These are phyloP conservation scores for Wolfiporia cocos DNA, from an alignment of 1,284 basidiomycete genomes.

Conservation along the genomic window DNA sequence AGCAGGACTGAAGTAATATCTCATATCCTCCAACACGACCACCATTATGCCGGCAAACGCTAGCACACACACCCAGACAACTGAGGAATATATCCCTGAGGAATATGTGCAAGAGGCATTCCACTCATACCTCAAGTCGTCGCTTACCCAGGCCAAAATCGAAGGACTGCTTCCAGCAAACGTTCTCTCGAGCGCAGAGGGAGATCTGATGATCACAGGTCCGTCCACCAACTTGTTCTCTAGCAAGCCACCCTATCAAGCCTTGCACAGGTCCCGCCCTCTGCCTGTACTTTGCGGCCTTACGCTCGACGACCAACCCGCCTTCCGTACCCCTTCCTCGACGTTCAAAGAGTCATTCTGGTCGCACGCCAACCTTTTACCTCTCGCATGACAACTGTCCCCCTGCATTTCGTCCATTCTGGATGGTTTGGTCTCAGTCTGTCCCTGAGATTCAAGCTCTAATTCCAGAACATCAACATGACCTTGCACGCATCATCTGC, in stretches of 20 bases:
- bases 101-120: constrained; percentile 67
- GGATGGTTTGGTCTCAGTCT: constrained; percentile 61
- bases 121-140: constrained; percentile 73
- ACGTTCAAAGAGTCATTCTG: constrained; percentile 21
- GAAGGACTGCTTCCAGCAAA: constrained; percentile 68
- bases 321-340: constrained; percentile 56
- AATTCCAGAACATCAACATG: constrained; percentile 60
- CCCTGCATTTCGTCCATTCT: constrained; percentile 54
- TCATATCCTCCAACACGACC: no score
- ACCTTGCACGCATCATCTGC: constrained; percentile 76
- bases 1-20: no score
- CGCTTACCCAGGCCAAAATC: constrained; percentile 66
- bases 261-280: constrained; percentile 48
- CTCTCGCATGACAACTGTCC: constrained; percentile 55
- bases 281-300: constrained; percentile 63
- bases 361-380: constrained; percentile 35
- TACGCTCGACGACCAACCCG: constrained; percentile 54
- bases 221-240: constrained; percentile 19
- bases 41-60: background rate
- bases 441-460: constrained; percentile 65
- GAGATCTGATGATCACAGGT: constrained; percentile 79
- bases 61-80: background rate
- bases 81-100: constrained; percentile 39
- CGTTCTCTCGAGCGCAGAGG: constrained; percentile 66
- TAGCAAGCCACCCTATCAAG: no score